Evolutionary conservation across 2,329 filamentous ascomycete species (phyloP).

Genomic region (Mycocentrospora acerina): DNA sequence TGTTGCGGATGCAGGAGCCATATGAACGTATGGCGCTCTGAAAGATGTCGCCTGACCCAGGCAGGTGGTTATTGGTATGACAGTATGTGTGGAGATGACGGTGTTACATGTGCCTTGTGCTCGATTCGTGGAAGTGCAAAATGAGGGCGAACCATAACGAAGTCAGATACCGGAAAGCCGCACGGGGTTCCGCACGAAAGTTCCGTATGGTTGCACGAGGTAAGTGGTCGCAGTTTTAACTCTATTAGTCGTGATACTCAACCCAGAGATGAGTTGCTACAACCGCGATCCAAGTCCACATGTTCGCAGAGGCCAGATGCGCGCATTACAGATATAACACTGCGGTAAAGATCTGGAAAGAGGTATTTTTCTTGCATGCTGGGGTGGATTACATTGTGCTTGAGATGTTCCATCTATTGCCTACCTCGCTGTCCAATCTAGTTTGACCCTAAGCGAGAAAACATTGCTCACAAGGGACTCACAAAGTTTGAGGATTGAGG

Average conservation of each 20-base stretch:
- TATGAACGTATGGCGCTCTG: slow-evolving; percentile 15
- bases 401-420: slow-evolving; percentile 4
- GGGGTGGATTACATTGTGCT: slow-evolving; percentile 4
- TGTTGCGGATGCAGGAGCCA: slow-evolving; percentile 3
- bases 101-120: slow-evolving; percentile 5
- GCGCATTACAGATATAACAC: slow-evolving; percentile 15
- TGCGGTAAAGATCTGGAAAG: slow-evolving; percentile 11
- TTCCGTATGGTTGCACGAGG: slow-evolving; percentile 4
- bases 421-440: background rate
- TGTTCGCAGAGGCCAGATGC: slow-evolving; percentile 14
- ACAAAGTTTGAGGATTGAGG: too few species aligned
- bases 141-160: slow-evolving; percentile 1
- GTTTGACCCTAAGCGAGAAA: background rate
- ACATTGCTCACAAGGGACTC: slow-evolving; percentile 2
- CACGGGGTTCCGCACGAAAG: background rate
- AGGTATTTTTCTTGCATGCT: slow-evolving; percentile 3
- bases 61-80: slow-evolving; percentile 7
- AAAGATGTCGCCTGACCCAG: slow-evolving; percentile 5
- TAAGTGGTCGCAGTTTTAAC: slow-evolving; percentile 5
- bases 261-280: too few species aligned
- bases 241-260: too few species aligned
- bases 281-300: too few species aligned
- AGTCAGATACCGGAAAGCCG: background rate
- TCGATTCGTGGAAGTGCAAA: slow-evolving; percentile 5
- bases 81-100: slow-evolving; percentile 7